Evolutionary conservation across 768 basidiomycete genomes (phyloP), one percentile per base, ranked within the genome.

Genomic region (Tricholoma furcatifolium): DNA sequence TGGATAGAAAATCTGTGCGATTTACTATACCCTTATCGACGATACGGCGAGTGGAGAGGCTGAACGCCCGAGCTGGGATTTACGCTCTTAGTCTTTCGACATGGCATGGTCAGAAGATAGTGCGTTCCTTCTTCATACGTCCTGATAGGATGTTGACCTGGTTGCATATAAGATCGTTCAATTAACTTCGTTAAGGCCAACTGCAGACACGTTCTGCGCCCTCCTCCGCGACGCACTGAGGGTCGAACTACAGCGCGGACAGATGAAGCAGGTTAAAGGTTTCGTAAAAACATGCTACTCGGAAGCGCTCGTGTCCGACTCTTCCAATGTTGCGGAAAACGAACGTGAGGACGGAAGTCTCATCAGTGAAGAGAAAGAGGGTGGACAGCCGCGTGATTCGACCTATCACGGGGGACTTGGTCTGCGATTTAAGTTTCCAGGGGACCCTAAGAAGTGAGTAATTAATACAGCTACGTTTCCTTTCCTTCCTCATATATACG

Each of bases 211-310:
- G 30, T 99, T 98, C 76, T 97, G 95, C 65, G 80, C 87, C 1
- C 75, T 93, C 5, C 81, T 99, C 1, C 85, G 94, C 7, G 89
- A 95, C 60, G 87, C 91, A 3, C 80, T 99, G 58, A 97, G 94
- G 71, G 75, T 85, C 4, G 91, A 97, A 61, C 78, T 98, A 11
- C 88, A 94, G 63, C 83, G 87, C 14, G 90, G 95, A 2, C 85
- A 87, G 64, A 99, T 99, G 94, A 97, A 97, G 69, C 73, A 75
- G 11, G 88, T 98, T 53, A 97, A 95, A 69, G 77, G 79, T 11
- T 98, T 98, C 66, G 83, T 91, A 27, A 88, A 91, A 71, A 91
- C 93, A 1, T 91, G 94, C 65, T 98, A 96, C 68, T 97, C 95
- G 0, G 97, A 98, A 69, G 83, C 80, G n/a, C 82, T 98, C 2